Percentiles rank a stretch among this genome's conserved stretches.
These are phyloP conservation scores for Mariannaea elegans DNA, from an alignment of 2,329 filamentous ascomycete genomes.

Conservation along the genomic window DNA sequence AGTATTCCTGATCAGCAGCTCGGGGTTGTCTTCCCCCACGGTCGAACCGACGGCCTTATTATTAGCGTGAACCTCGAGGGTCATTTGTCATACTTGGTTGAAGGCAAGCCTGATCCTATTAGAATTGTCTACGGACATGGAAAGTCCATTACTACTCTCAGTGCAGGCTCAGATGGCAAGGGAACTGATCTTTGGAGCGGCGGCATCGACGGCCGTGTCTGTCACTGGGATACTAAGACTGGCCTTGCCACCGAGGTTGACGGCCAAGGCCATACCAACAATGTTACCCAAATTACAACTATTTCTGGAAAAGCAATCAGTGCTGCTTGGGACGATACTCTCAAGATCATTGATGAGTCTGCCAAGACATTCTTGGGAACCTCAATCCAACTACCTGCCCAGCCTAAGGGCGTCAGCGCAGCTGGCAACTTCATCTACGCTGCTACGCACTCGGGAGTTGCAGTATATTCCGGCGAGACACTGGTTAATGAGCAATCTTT, in stretches of 20 bases:
- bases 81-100: constrained; percentile 86
- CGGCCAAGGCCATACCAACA: constrained; percentile 85
- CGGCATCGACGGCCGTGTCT: constrained; percentile 89
- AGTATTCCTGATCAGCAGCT: constrained; percentile 89
- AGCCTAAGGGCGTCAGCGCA: constrained; percentile 79
- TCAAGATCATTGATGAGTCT: constrained; percentile 79
- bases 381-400: constrained; percentile 73
- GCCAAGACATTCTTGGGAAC: constrained; percentile 79
- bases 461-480: constrained; percentile 67
- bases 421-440: constrained; percentile 63
- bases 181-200: constrained; percentile 82
- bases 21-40: constrained; percentile 88
- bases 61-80: constrained; percentile 90
- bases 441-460: constrained; percentile 62
- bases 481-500: constrained; percentile 68
- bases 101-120: constrained; percentile 74
- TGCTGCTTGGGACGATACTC: constrained; percentile 92
- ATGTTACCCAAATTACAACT: constrained; percentile 79
- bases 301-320: constrained; percentile 75
- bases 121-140: constrained; percentile 86
- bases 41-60: constrained; percentile 83
- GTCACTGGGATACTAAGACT: constrained; percentile 79
- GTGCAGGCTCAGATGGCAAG: constrained; percentile 56
- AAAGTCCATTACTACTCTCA: constrained; percentile 85
- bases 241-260: constrained; percentile 77